Conservation (phyloP, 495 filamentous ascomycete genomes). For the Podospora fimiseda region DNA sequence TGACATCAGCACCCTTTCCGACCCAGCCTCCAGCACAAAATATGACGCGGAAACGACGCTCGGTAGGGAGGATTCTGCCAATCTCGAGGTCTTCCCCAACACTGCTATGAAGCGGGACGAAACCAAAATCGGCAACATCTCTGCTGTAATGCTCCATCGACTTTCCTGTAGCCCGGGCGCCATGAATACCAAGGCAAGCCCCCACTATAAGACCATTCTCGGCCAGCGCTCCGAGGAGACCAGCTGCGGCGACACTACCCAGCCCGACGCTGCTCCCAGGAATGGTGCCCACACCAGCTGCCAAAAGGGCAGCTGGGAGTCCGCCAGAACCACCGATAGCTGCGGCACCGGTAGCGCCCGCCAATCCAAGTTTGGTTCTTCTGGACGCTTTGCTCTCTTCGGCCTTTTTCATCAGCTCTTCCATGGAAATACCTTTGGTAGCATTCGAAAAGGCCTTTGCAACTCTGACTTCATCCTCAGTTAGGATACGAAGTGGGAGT, state of each 20-base stretch:
- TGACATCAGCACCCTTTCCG: constrained; percentile 60
- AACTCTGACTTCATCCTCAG: constrained; percentile 67
- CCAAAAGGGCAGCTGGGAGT: constrained; percentile 74
- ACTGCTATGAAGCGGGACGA: constrained; percentile 62
- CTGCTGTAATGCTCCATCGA: constrained; percentile 84
- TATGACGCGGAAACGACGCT: constrained; percentile 68
- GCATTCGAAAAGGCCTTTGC: constrained; percentile 67
- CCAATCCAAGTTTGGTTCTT: constrained; percentile 68
- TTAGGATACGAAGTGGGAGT: constrained; percentile 57
- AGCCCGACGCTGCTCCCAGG: constrained; percentile 71
- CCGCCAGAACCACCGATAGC: constrained; percentile 68
- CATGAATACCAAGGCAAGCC: constrained; percentile 83
- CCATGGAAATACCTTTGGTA: constrained; percentile 62
- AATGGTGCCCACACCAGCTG: constrained; percentile 73
- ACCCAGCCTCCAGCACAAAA: constrained; percentile 82
- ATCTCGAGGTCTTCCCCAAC: constrained; percentile 25
- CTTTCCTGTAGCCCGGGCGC: constrained; percentile 72
- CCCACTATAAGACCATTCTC: constrained; percentile 73
- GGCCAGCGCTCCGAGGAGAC: constrained; percentile 71
- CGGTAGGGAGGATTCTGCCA: constrained; percentile 35
- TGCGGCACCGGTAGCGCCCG: constrained; percentile 56
- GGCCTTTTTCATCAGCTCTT: constrained; percentile 58
- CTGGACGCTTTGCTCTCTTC: constrained; percentile 59
- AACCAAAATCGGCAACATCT: constrained; percentile 84
- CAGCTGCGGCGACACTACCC: constrained; percentile 59